These are phyloP conservation scores for Ophiosphaerella narmari DNA, from an alignment of 2,329 filamentous ascomycete genomes.

Conservation along the genomic window DNA sequence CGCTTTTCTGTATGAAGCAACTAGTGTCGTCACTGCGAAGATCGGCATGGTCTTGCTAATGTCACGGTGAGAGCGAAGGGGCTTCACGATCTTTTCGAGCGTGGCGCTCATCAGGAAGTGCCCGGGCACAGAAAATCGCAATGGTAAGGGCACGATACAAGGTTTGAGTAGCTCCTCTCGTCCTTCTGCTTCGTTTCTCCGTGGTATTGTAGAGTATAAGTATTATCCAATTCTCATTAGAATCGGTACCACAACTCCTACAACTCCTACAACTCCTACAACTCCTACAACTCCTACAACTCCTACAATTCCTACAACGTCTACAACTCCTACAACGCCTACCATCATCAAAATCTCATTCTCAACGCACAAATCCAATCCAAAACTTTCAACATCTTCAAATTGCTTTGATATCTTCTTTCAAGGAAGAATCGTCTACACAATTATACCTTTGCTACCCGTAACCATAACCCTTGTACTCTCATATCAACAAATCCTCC, in stretches of 20 bases:
- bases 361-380: too few species aligned
- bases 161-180: not conserved
- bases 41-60: not conserved
- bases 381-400: too few species aligned
- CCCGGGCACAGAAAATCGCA: not conserved
- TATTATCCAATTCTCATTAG: not conserved
- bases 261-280: not conserved
- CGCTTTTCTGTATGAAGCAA: slow-evolving; percentile 5
- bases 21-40: not conserved
- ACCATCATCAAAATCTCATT: not conserved
- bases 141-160: slow-evolving; percentile 1
- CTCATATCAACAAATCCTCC: not conserved
- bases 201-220: not conserved
- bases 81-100: not conserved
- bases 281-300: too few species aligned
- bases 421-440: too few species aligned
- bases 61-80: not conserved
- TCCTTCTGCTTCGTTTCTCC: slow-evolving; percentile 4
- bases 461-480: not conserved
- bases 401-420: too few species aligned
- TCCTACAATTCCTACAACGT: not conserved
- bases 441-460: not conserved
- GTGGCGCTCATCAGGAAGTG: slow-evolving; percentile 1
- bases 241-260: not conserved
- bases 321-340: not conserved